Base-by-base conservation (phyloP, 345 rosid species). In the Gossypium longicalyx region DNA sequence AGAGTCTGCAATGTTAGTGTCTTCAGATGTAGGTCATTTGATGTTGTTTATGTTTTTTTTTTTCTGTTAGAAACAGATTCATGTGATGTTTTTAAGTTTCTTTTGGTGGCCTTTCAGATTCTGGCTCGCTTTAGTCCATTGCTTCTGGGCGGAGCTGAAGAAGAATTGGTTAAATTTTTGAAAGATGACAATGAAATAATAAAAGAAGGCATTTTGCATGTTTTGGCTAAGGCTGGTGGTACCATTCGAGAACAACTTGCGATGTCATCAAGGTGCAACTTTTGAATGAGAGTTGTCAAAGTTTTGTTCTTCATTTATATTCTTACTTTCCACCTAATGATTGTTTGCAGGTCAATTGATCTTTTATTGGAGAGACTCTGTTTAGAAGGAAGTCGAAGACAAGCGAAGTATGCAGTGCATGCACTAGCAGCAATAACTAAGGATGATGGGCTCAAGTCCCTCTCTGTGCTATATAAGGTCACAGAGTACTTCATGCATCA, bases 181-280 rank as follows among this genome's bases (percentile, higher is more conserved):
- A 95, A 91, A 86, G 94, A 93, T 82, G 97, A 93, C 53, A 87
- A 86, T 81, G 98, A 91, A 80, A 82, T 85, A 73, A 83, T 91
- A 71, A 95, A 87, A 79, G 99, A 91, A 85, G 98, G 99, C 77
- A 86, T 87, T 71, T 84, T 95, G 81, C 92, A 95, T 83, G 84
- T 93, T 81, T 89, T 95, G 83, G 98, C 99, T 2, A 95, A 86
- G 80, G 98, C 98, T 77, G 99, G 99, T 80, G 98, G 96, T 73
- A 90, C 92, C 17, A 85, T 95, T 65, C 88, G 97, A 72, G 99
- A 95, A 82, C 95, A 93, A 82, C 93, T 95, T 75, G 86, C 90
- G 8, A 83, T 65, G 73, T 80, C 89, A 77, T 83, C 94, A 12
- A 95, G 99, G 99, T 91, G 81, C 71, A 49, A 71, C 65, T 75